These are phyloP conservation scores for Fragaria nilgerrensis DNA, from an alignment of 306 rosid genomes.

Conservation along the genomic window DNA sequence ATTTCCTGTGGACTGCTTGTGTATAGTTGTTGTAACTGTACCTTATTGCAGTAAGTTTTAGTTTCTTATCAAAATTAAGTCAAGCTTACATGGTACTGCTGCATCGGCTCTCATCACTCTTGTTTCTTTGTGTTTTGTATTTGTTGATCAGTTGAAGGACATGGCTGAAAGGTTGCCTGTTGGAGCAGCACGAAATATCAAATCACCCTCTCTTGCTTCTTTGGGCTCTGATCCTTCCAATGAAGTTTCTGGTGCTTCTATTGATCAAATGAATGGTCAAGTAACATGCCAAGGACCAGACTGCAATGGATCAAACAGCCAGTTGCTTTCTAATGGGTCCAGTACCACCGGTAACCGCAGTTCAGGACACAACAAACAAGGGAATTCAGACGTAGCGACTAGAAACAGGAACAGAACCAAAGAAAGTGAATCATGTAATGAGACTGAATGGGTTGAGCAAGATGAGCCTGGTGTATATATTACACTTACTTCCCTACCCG, in stretches of 20 bases:
- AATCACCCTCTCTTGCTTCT: conserved; percentile 72
- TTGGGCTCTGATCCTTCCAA: conserved; percentile 60
- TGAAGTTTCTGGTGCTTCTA: conserved; percentile 51
- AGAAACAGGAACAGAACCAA: conserved; percentile 81
- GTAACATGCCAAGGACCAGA: conserved; percentile 61
- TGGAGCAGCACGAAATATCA: conserved; percentile 71
- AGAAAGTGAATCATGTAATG: conserved; percentile 71
- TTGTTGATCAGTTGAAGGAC: conserved; percentile 70
- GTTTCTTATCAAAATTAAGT: not conserved
- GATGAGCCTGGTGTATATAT: conserved; percentile 96
- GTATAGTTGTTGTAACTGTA: not conserved
- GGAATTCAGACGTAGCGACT: conserved; percentile 55
- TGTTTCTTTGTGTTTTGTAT: conserved; percentile 14
- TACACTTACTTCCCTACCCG: conserved; percentile 87
- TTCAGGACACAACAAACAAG: conserved; percentile 61
- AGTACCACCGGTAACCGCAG: conserved; percentile 50
- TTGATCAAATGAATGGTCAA: conserved; percentile 64
- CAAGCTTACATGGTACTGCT: not conserved
- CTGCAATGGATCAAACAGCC: conserved; percentile 60
- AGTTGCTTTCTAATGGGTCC: conserved; percentile 67
- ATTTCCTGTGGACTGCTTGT: not conserved
- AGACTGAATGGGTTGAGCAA: conserved; percentile 97
- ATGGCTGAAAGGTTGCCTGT: conserved; percentile 98
- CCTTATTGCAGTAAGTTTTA: not conserved
- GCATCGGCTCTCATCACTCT: not conserved